A percentile compares a stretch with the other conserved stretches of the same genome.
phyloP scores from a whole-genome alignment of 768 basidiomycete species.

The Boletus rubroflammeus region DNA sequence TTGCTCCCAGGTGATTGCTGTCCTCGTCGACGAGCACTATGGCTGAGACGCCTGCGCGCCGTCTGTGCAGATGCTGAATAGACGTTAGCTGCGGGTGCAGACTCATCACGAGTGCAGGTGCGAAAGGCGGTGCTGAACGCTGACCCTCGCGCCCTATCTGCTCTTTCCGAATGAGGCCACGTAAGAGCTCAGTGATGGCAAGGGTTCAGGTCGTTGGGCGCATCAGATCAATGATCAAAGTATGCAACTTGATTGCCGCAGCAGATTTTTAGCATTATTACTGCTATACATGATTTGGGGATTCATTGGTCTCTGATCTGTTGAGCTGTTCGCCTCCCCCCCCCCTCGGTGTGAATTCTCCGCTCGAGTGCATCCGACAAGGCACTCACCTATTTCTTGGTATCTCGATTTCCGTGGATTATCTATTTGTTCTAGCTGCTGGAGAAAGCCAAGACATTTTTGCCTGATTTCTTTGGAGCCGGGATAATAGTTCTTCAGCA shows the following conservation, averaged over 20 bases:
- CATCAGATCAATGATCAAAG: neutral
- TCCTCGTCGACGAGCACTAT: neutral
- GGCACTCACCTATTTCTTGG: constrained; percentile 51
- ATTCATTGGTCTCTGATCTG: constrained; percentile 11
- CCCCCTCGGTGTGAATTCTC: neutral
- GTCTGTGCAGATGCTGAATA: neutral
- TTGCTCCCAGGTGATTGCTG: neutral
- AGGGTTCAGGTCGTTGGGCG: neutral
- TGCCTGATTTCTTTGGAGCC: constrained; percentile 37
- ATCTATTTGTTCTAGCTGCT: constrained; percentile 62
- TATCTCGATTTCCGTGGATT: constrained; percentile 65
- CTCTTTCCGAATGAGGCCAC: neutral
- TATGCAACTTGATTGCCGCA: neutral
- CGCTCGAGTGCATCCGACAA: neutral
- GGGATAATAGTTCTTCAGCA: constrained; percentile 47
- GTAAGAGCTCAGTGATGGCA: neutral
- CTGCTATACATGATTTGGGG: neutral
- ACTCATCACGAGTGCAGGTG: neutral
- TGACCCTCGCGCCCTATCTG: neutral
- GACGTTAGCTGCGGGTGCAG: neutral
- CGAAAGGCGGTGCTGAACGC: neutral
- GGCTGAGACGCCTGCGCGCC: neutral
- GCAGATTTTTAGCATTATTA: neutral
- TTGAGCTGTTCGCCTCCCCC: constrained; percentile 20
- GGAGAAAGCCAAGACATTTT: constrained; percentile 50